phyloP scores from a whole-genome alignment of 2,329 filamentous ascomycete species.

The Colletotrichum spinosum region DNA sequence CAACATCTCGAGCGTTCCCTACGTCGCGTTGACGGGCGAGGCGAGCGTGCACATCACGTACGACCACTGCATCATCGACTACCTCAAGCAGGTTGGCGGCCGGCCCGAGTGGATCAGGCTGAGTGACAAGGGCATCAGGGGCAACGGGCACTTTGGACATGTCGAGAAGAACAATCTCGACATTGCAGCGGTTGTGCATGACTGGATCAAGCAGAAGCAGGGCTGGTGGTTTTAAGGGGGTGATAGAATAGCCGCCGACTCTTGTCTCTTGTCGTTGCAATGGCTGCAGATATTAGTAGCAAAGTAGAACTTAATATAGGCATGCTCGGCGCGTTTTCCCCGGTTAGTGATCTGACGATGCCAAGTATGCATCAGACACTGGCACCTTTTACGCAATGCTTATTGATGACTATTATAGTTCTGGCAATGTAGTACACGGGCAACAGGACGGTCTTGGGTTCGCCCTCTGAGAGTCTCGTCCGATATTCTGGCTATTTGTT shows the following conservation, averaged over 20 bases:
- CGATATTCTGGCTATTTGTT: too few relatives aligned
- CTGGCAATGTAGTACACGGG: too few relatives aligned
- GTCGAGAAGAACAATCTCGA: constrained; percentile 56
- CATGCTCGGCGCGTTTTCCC: too few relatives aligned
- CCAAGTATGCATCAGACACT: too few relatives aligned
- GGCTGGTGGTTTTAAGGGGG: constrained; percentile 20
- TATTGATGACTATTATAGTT: too few relatives aligned
- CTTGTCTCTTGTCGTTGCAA: too few relatives aligned
- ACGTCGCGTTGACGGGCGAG: constrained; percentile 60
- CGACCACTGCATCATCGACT: constrained; percentile 64
- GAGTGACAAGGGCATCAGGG: constrained; percentile 56
- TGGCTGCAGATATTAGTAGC: too few relatives aligned
- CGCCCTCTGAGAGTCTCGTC: too few relatives aligned
- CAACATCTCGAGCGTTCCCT: constrained; percentile 58
- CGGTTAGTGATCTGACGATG: too few relatives aligned
- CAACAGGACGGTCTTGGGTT: too few relatives aligned
- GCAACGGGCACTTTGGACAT: constrained; percentile 63
- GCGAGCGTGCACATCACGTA: constrained; percentile 63
- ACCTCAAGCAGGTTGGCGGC: constrained; percentile 60
- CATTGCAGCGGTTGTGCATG: constrained; percentile 47
- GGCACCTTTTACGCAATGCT: too few relatives aligned
- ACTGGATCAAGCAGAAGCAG: constrained; percentile 48
- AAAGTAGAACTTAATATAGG: too few relatives aligned
- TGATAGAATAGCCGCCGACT: not conserved
- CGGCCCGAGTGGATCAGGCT: constrained; percentile 57